These are phyloP conservation scores for Globisporangium camurandrum DNA, from an alignment of 352 stramenopile species.

Conservation along the genomic window DNA sequence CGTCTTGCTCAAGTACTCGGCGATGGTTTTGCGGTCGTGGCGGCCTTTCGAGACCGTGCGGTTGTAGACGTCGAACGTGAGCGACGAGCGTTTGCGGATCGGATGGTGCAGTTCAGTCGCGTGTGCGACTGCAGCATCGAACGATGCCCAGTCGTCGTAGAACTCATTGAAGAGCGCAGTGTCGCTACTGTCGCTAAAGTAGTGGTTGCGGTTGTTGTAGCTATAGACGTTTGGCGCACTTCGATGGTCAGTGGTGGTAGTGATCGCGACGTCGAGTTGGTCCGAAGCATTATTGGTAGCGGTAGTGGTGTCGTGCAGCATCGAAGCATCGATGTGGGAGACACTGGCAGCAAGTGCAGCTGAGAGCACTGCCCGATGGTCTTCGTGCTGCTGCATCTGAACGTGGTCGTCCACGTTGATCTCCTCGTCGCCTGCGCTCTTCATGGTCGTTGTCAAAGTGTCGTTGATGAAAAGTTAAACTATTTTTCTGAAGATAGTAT, in stretches of 20 bases:
- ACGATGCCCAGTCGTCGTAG: conserved; percentile 68
- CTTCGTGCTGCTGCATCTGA: not conserved
- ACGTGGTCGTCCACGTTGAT: no score
- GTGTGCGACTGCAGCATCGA: conserved; percentile 50
- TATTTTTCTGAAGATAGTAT: no score
- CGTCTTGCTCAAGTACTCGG: conserved; percentile 74
- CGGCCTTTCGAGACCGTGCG: conserved; percentile 79
- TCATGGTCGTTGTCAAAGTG: not conserved
- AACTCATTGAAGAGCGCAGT: conserved; percentile 56
- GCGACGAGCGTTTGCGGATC: conserved; percentile 75
- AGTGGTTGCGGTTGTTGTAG: no score
- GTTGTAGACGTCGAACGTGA: conserved; percentile 84
- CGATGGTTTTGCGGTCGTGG: conserved; percentile 64
- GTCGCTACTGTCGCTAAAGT: not conserved
- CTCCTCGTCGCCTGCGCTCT: no score
- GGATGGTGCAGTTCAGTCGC: conserved; percentile 63
- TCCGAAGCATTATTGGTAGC: no score
- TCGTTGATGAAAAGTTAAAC: no score
- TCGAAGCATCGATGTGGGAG: no score
- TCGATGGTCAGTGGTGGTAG: no score
- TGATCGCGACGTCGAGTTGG: no score
- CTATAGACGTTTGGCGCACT: no score
- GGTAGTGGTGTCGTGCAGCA: no score
- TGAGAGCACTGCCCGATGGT: not conserved
- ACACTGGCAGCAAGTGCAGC: no score